These are phyloP conservation scores for Arthrobotrys megalospora DNA, from an alignment of 2,329 filamentous ascomycete species.

Conservation along the genomic window DNA sequence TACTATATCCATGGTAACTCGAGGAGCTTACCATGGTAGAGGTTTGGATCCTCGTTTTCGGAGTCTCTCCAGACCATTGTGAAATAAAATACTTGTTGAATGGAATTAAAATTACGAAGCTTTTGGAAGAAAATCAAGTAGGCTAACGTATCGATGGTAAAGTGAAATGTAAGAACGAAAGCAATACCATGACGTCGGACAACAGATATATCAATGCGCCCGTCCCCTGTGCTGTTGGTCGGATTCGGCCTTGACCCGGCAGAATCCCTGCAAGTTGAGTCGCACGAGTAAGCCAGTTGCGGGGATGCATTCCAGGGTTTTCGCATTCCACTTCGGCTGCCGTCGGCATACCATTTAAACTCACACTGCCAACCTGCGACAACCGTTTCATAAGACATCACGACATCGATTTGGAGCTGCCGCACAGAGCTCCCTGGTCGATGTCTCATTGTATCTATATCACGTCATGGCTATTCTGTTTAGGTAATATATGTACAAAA, in stretches of 20 bases:
- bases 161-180: slow-evolving; percentile 4
- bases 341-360: slow-evolving; percentile 37
- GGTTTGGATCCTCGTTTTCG: slow-evolving; percentile 55
- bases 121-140: too few relatives aligned
- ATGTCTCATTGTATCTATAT: not conserved
- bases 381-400: slow-evolving; percentile 1
- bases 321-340: slow-evolving; percentile 22
- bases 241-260: slow-evolving; percentile 15
- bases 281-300: not conserved
- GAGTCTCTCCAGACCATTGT: slow-evolving; percentile 55
- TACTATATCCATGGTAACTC: not conserved
- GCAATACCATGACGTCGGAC: not conserved
- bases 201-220: slow-evolving; percentile 7
- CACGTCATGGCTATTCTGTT: not conserved
- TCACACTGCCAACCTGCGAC: not conserved
- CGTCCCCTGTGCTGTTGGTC: not conserved
- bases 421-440: not conserved
- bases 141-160: not conserved
- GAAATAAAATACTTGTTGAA: slow-evolving; percentile 2
- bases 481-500: slow-evolving; percentile 5
- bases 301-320: not conserved
- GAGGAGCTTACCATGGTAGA: slow-evolving; percentile 49
- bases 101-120: not conserved
- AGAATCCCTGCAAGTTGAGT: not conserved
- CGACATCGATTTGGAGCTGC: not conserved